Conservation (phyloP, 176 grass and related monocot species). For the Hordeum vulgare region DNA sequence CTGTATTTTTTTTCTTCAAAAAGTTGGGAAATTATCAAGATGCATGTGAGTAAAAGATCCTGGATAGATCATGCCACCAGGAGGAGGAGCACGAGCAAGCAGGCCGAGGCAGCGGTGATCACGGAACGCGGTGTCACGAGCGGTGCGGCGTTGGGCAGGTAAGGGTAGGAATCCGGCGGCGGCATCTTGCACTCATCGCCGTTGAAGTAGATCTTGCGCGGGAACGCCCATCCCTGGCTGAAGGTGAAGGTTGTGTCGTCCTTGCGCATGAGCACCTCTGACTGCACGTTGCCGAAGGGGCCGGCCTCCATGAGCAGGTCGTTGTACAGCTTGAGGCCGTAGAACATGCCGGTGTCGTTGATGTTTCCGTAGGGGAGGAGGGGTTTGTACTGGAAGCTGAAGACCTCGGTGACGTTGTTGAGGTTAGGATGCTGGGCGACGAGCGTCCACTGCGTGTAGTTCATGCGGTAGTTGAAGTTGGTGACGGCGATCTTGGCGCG, state of each 20-base stretch:
- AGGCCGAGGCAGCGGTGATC: background rate
- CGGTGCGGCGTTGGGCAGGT: constrained; percentile 52
- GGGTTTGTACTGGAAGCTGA: constrained; percentile 88
- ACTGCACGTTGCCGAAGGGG: constrained; percentile 69
- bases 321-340: constrained; percentile 83
- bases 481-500: constrained; percentile 82
- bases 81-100: constrained; percentile 27
- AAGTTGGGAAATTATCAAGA: background rate
- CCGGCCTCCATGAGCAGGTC: constrained; percentile 92
- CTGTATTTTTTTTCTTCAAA: background rate
- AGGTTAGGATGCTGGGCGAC: constrained; percentile 84
- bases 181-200: constrained; percentile 89
- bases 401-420: constrained; percentile 78
- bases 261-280: constrained; percentile 82
- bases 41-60: background rate
- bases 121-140: background rate
- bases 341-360: constrained; percentile 93
- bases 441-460: constrained; percentile 95
- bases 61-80: background rate
- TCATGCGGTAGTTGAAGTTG: constrained; percentile 88
- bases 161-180: constrained; percentile 65
- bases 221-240: constrained; percentile 88
- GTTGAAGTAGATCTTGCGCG: constrained; percentile 89
- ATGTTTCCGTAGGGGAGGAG: constrained; percentile 55
- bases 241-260: constrained; percentile 74